Conservation (phyloP, 1,284 basidiomycete species). For the Pseudozyma hubeiensis region DNA sequence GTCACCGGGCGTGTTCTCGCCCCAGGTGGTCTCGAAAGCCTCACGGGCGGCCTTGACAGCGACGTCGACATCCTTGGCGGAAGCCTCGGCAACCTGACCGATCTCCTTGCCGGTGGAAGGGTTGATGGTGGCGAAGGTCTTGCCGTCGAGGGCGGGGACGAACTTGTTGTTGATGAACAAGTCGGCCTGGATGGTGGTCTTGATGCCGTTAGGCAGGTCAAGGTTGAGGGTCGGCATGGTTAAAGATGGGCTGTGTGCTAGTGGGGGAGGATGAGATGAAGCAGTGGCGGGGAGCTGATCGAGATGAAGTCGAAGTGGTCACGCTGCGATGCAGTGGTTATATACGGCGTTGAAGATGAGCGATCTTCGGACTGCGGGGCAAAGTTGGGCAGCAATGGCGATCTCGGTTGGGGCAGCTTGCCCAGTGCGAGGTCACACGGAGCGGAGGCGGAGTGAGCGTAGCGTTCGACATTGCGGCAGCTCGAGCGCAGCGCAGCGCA, state of each 20-base stretch:
- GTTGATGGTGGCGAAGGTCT: constrained; percentile 64
- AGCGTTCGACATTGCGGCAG: constrained; percentile 8
- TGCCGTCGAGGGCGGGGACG: constrained; percentile 58
- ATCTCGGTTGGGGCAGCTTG: neutral
- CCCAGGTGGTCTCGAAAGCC: constrained; percentile 60
- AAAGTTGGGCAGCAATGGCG: constrained; percentile 1
- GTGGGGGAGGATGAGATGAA: neutral
- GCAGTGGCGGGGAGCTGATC: neutral
- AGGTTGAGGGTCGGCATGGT: constrained; percentile 61
- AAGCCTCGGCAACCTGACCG: constrained; percentile 62
- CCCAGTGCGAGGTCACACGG: neutral
- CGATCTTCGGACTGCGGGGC: constrained; percentile 19
- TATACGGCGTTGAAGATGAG: constrained; percentile 6
- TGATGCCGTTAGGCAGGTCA: constrained; percentile 64
- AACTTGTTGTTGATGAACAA: constrained; percentile 67
- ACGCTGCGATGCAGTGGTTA: constrained; percentile 1
- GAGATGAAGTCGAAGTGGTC: neutral
- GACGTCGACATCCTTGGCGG: constrained; percentile 63
- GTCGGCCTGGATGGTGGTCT: constrained; percentile 56
- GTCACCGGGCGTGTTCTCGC: constrained; percentile 72
- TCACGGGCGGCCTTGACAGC: constrained; percentile 63
- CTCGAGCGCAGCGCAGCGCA: neutral
- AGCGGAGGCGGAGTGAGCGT: neutral
- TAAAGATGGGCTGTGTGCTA: neutral
- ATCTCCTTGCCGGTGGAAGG: constrained; percentile 64